Evolutionary conservation across 176 grass and related monocot species (phyloP), one percentile per base, ranked within the genome.

Genomic region (Paspalum notatum): DNA sequence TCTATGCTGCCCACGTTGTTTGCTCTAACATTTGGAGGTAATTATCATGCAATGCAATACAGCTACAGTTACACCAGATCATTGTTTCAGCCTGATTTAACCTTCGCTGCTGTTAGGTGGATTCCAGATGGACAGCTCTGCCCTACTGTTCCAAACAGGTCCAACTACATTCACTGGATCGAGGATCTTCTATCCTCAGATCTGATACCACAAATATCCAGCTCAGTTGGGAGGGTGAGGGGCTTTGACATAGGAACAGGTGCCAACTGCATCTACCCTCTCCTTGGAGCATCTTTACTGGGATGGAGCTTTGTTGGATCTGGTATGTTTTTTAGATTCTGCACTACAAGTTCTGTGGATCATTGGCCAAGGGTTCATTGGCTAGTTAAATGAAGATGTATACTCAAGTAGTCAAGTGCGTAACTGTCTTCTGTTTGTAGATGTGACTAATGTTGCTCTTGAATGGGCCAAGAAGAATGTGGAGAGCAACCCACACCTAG

Each of bases 141-240:
- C 56, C 96, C 90, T 71, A 95, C 92, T 62, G 84, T 95, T 86
- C 95, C 95, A 41, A 98, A 98, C 74, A 82, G 95, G 78, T 98
- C 90, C 22, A 91, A 98, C 50, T 95, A 95, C 66, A 99, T 99
- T 58, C 96, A 95, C 66, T 95, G 95, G 95, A 98, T 98, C 15
- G 95, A 94, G 73, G 95, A 98, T 63, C 89, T 95, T 54, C 86
- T 98, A 41, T 84, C 78, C 39, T 94, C 88, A 6, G 26, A 89
- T 66, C 81, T 95, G 66, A 93, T 93, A 80, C 96, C 92, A 65
- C 47, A 74, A 75, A 76, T 68, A 72, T 68, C 83, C 42, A 71
- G 22, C 61, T 85, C 91, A 52, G 80, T 67, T 69, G 85, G 66
- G 85, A 87, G 53, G 13, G 82, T 99, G 39, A 86, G 54, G 58